phyloP scores from a whole-genome alignment of 2,329 filamentous ascomycete genomes.

The Aspergillus costaricaensis region DNA sequence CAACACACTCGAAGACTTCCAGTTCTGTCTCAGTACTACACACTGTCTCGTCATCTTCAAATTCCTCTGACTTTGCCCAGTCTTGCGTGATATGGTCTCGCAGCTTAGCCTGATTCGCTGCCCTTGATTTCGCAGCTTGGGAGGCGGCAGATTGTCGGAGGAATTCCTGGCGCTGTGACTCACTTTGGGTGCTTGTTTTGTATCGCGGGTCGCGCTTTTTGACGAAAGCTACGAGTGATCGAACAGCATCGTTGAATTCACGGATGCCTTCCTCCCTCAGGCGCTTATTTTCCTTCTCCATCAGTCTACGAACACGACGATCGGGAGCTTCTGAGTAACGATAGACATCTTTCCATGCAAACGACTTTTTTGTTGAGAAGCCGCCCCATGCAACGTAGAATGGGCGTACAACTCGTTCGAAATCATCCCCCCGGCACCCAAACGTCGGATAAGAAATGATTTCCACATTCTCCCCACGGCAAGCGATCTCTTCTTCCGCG shows the following conservation, averaged over 20 bases:
- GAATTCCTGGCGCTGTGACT: conserved; percentile 76
- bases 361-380: conserved; percentile 83
- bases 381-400: conserved; percentile 82
- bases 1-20: conserved; percentile 64
- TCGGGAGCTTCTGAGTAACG: conserved; percentile 84
- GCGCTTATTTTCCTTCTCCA: conserved; percentile 95
- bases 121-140: conserved; percentile 80
- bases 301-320: conserved; percentile 74
- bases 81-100: conserved; percentile 66
- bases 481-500: conserved; percentile 75
- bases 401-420: conserved; percentile 72
- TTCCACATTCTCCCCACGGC: conserved; percentile 65
- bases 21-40: conserved; percentile 50
- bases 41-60: conserved; percentile 52
- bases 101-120: conserved; percentile 75
- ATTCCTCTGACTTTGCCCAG: conserved; percentile 68
- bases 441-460: conserved; percentile 76
- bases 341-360: conserved; percentile 87
- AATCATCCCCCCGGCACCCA: conserved; percentile 72
- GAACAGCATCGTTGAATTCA: conserved; percentile 90
- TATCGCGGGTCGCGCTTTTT: conserved; percentile 90
- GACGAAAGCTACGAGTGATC: conserved; percentile 82
- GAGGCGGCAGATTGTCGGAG: conserved; percentile 77
- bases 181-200: conserved; percentile 71
- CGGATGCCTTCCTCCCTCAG: conserved; percentile 77